Evolutionary conservation across 805 yeast genomes (phyloP).

Genomic region (Lipomyces anomalus): DNA sequence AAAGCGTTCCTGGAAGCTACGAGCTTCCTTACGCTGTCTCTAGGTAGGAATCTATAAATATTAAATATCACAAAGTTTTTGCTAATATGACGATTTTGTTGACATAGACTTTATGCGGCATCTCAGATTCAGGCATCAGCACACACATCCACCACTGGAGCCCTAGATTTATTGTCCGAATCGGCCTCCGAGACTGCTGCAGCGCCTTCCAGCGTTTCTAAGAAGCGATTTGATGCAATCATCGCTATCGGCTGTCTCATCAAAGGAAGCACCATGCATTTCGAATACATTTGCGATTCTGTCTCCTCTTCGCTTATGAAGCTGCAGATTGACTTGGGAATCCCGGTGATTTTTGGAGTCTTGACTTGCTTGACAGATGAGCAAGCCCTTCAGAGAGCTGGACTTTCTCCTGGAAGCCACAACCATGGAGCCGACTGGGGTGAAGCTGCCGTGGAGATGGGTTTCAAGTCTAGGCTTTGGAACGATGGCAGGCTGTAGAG

Average conservation of each 20-base stretch:
- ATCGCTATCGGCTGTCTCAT: constrained; percentile 92
- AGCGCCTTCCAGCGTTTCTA: constrained; percentile 4
- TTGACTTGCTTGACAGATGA: constrained; percentile 89
- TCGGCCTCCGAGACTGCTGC: background rate
- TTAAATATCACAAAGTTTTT: background rate
- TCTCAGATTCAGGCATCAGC: constrained; percentile 15
- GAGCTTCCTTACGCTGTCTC: constrained; percentile 81
- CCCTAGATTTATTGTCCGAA: constrained; percentile 19
- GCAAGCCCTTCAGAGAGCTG: constrained; percentile 92
- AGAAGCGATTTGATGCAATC: constrained; percentile 59
- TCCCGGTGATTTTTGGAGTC: constrained; percentile 89
- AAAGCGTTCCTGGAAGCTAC: constrained; percentile 90
- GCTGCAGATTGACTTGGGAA: constrained; percentile 58
- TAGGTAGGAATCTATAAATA: background rate
- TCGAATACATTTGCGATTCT: constrained; percentile 92
- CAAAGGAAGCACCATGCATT: constrained; percentile 97
- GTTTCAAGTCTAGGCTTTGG: constrained; percentile 30
- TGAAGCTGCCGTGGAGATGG: constrained; percentile 98
- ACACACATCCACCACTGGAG: constrained; percentile 4
- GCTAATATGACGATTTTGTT: background rate
- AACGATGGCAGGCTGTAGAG: constrained; percentile 16
- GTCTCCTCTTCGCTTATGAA: constrained; percentile 80
- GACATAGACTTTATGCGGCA: constrained; percentile 33
- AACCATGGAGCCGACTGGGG: constrained; percentile 99
- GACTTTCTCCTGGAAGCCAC: constrained; percentile 62